Evolutionary conservation across 2,329 filamentous ascomycete species (phyloP).

Genomic region (Aspergillus vadensis): DNA sequence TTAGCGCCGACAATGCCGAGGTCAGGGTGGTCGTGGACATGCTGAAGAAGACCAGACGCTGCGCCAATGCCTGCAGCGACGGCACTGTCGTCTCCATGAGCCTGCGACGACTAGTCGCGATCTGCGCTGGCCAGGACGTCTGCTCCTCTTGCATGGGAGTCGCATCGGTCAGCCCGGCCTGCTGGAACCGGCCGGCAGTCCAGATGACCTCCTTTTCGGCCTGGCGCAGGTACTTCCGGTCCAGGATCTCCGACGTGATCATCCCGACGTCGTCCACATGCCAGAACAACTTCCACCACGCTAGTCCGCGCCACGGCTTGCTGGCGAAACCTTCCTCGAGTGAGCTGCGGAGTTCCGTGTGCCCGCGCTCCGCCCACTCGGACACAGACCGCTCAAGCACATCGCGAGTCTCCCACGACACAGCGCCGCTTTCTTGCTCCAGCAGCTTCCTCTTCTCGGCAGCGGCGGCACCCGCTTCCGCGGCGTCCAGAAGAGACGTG

Average conservation of each 20-base stretch:
- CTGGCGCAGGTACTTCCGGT: conserved; percentile 72
- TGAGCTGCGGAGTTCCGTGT: conserved; percentile 78
- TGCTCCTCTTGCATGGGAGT: conserved; percentile 35
- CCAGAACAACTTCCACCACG: conserved; percentile 97
- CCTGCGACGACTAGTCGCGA: conserved; percentile 68
- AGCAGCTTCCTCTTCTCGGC: conserved; percentile 33
- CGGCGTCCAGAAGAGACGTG: conserved; percentile 60
- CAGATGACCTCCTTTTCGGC: conserved; percentile 83
- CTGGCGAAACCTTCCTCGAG: conserved; percentile 76
- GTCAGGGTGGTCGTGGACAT: conserved; percentile 70
- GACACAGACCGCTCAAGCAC: conserved; percentile 63
- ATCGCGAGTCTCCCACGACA: conserved; percentile 47
- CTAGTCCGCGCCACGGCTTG: conserved; percentile 74
- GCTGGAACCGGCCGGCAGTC: conserved; percentile 73
- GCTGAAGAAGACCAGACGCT: conserved; percentile 74
- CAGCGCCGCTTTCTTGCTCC: conserved; percentile 35
- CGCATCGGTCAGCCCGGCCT: conserved; percentile 57
- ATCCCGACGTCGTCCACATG: conserved; percentile 87
- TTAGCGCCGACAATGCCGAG: conserved; percentile 56
- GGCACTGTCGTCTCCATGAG: conserved; percentile 68
- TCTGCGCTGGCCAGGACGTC: conserved; percentile 71
- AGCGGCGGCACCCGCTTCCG: conserved; percentile 34
- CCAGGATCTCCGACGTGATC: conserved; percentile 77
- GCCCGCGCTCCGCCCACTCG: conserved; percentile 75
- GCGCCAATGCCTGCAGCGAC: conserved; percentile 70